phyloP scores from a whole-genome alignment of 306 rosid species.

The Prunus armeniaca region DNA sequence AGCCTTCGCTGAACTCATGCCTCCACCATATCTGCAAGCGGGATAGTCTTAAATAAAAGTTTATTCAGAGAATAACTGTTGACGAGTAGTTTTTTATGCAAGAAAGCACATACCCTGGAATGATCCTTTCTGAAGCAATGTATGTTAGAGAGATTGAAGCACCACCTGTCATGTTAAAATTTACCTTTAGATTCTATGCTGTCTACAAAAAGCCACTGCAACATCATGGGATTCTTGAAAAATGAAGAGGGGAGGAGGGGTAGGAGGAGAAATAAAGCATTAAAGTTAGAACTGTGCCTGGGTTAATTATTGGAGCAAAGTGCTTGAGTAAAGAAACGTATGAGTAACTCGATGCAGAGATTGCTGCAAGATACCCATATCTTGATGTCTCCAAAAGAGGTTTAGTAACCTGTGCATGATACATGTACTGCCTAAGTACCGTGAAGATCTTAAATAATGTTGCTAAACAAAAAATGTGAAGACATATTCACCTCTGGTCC shows the following conservation, averaged over 20 bases:
- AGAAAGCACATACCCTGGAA: constrained; percentile 70
- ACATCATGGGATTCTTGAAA: neutral
- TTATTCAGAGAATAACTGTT: neutral
- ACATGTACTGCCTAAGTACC: neutral
- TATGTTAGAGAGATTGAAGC: constrained; percentile 90
- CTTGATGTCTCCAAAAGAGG: constrained; percentile 95
- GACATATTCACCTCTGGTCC: constrained; percentile 79
- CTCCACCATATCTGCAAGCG: constrained; percentile 81
- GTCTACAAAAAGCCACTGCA: neutral
- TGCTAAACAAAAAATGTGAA: neutral
- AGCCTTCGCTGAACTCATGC: constrained; percentile 99
- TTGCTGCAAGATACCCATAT: constrained; percentile 92
- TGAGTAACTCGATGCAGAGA: constrained; percentile 96
- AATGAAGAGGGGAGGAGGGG: neutral
- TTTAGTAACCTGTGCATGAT: constrained; percentile 60
- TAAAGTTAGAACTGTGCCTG: constrained; percentile 47
- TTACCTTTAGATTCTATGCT: neutral
- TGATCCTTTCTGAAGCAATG: constrained; percentile 94
- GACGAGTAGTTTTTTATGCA: neutral
- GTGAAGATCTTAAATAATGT: neutral
- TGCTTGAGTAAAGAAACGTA: constrained; percentile 83
- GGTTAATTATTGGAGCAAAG: constrained; percentile 83
- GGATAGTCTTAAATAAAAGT: neutral
- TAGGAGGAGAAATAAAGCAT: neutral
- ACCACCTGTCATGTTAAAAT: constrained; percentile 57